Base-by-base conservation (phyloP, 2,329 filamentous ascomycete genomes). In the Apiospora marii region DNA sequence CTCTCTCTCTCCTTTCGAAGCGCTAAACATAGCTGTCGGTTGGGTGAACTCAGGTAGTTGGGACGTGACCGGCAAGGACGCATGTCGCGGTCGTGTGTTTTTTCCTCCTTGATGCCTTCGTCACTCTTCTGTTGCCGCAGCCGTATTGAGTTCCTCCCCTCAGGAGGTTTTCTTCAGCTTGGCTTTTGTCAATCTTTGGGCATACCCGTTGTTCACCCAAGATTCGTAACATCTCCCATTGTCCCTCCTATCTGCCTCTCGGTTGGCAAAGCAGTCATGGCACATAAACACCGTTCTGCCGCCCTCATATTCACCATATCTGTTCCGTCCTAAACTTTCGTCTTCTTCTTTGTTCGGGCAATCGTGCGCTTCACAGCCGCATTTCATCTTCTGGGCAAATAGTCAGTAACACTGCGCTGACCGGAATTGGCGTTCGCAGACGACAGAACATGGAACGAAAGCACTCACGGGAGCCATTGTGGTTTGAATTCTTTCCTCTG, bases 261-360 rank as follows among this genome's bases (percentile, higher is more conserved):
- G 27, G 27, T 30, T 30, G 27, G 8, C 43, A 14, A 44, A 44
- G 12, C 43, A 46, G 44, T 0, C 3, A 4, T 0, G 4, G 14
- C 44, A 46, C 5, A 46, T 19, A 4, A 46, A 46, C 4, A 19
- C 6, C 44, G 4, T 22, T 14, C 19, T 46, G 7, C 7, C 4
- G 16, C 4, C 7, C 4, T 16, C 2, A 22, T 46, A 6, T 22
- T 49, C 48, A 4, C 22, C 48, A 22, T 49, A 49, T 10, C 8
- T 3, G 19, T 49, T 24, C 7, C 0, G 3, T 7, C n/a, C 10
- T 49, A 2, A 1, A 2, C 4, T 1, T n/a, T n/a, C 6, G 22
- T 30, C 12, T 5, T 22, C 4, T 46, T 19, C 16, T 19, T 4
- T 58, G 24, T 27, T 53, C 7, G 5, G 4, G 51, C 51, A 58